These are phyloP conservation scores for Agaricus subrufescens DNA, from an alignment of 768 basidiomycete genomes.

Conservation along the genomic window DNA sequence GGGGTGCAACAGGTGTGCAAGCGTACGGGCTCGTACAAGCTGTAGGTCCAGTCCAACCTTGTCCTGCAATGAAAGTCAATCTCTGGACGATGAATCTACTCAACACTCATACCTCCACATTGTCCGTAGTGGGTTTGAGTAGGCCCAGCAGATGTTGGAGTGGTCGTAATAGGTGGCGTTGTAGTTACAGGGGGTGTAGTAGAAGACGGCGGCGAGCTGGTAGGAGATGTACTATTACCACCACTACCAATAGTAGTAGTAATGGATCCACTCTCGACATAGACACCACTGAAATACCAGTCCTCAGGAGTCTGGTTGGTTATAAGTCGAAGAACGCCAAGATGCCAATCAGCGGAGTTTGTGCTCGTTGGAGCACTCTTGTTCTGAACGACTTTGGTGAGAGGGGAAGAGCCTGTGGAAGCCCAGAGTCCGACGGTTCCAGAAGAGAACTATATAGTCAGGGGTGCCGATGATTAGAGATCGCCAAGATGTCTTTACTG, in stretches of 20 bases:
- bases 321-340: constrained; percentile 54
- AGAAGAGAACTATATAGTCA: constrained; percentile 37
- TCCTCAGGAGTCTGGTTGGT: constrained; percentile 44
- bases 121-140: constrained; percentile 44
- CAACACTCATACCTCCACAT: constrained; percentile 38
- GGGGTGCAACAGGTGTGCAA: constrained; percentile 44
- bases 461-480: background rate
- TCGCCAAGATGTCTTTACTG: background rate
- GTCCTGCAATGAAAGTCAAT: constrained; percentile 22
- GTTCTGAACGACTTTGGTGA: constrained; percentile 46
- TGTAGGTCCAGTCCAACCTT: constrained; percentile 43
- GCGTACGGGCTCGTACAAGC: constrained; percentile 35
- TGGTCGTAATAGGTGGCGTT: constrained; percentile 17
- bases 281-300: constrained; percentile 59
- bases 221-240: constrained; percentile 11
- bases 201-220: constrained; percentile 18
- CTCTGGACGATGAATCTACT: background rate
- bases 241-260: constrained; percentile 46
- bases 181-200: constrained; percentile 19
- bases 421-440: constrained; percentile 56
- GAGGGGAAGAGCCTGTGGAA: constrained; percentile 41
- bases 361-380: constrained; percentile 46
- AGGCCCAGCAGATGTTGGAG: constrained; percentile 34
- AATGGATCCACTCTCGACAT: constrained; percentile 52
- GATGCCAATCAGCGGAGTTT: constrained; percentile 57